These are phyloP conservation scores for Sphenostylis stenocarpa DNA, from an alignment of 306 rosid genomes.

Conservation along the genomic window DNA sequence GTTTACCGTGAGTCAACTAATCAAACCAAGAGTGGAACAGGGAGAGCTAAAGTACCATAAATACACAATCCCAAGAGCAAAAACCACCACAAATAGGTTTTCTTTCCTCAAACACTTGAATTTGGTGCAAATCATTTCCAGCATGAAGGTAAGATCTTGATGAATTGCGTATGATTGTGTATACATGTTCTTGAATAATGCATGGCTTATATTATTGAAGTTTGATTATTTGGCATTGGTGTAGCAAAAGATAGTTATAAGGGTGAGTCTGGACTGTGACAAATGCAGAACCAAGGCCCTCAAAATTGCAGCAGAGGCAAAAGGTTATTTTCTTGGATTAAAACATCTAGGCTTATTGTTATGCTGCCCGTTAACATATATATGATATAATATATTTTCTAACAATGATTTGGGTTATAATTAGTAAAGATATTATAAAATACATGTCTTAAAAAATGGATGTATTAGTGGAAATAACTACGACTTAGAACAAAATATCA, in stretches of 20 bases:
- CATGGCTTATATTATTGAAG: not conserved
- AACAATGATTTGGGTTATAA: no score
- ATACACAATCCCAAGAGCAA: not conserved
- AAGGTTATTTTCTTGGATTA: not conserved
- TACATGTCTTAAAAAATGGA: no score
- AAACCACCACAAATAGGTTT: not conserved
- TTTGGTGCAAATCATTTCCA: not conserved
- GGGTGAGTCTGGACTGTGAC: constrained; percentile 16
- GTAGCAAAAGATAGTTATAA: constrained; percentile 44
- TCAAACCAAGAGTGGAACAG: not conserved
- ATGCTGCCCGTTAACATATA: no score
- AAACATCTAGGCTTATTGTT: no score
- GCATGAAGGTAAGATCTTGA: not conserved
- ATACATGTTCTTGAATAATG: not conserved
- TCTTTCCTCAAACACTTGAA: not conserved
- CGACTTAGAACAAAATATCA: no score
- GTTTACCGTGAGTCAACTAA: not conserved
- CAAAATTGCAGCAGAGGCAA: constrained; percentile 34
- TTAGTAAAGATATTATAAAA: no score
- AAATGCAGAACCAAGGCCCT: constrained; percentile 44
- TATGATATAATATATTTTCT: no score
- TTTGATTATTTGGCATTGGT: not conserved
- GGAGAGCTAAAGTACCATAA: no score
- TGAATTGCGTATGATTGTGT: no score
- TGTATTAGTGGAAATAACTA: no score